Evolutionary conservation across 495 filamentous ascomycete genomes (phyloP).

Genomic region (Apodospora peruviana): DNA sequence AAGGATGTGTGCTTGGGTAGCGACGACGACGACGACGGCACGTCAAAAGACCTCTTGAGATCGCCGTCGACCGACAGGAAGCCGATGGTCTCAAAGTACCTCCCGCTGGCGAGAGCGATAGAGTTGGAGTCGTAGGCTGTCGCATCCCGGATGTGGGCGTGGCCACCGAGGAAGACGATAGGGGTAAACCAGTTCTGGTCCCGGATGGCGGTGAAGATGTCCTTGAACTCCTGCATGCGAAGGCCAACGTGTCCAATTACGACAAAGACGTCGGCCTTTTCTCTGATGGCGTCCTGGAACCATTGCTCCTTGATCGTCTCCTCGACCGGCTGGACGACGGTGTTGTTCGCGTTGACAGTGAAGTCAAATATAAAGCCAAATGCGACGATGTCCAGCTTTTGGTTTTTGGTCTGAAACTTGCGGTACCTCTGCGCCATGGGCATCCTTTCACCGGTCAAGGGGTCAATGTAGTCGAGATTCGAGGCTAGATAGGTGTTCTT

Average conservation of each 20-base stretch:
- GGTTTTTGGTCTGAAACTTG: conserved; percentile 86
- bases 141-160: conserved; percentile 86
- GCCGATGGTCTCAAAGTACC: conserved; percentile 97
- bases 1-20: conserved; percentile 40
- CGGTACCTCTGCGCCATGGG: conserved; percentile 77
- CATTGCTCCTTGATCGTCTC: conserved; percentile 76
- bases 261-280: conserved; percentile 83
- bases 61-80: conserved; percentile 85
- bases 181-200: conserved; percentile 70
- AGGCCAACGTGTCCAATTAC: conserved; percentile 84
- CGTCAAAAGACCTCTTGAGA: conserved; percentile 34
- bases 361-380: conserved; percentile 97
- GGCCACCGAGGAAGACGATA: conserved; percentile 91
- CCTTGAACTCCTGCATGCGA: conserved; percentile 68
- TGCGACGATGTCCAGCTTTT: conserved; percentile 74
- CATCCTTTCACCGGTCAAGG: conserved; percentile 58
- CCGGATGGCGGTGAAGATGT: conserved; percentile 74
- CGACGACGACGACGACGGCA: background rate
- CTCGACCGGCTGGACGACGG: conserved; percentile 70
- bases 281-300: conserved; percentile 82
- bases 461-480: conserved; percentile 84
- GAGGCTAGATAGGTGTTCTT: conserved; percentile 73
- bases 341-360: conserved; percentile 81
- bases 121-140: conserved; percentile 73
- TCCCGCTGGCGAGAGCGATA: conserved; percentile 79